These are phyloP conservation scores for Aspergillus bombycis DNA, from an alignment of 2,329 filamentous ascomycete genomes.

Conservation along the genomic window DNA sequence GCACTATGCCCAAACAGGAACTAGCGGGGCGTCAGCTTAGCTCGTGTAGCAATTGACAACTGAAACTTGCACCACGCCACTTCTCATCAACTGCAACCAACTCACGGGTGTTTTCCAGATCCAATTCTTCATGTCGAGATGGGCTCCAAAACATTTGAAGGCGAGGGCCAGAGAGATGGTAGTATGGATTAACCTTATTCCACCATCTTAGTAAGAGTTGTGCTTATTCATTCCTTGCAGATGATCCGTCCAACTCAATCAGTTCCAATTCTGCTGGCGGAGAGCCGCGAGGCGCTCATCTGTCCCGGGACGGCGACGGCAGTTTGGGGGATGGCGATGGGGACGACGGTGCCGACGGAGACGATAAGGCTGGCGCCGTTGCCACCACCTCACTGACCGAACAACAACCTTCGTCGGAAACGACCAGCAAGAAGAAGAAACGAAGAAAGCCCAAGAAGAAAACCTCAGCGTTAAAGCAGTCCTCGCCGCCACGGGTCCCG, in stretches of 20 bases:
- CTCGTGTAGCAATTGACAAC: too few relatives aligned
- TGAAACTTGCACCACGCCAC: too few relatives aligned
- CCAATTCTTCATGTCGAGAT: constrained; percentile 33
- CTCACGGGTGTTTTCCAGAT: background rate
- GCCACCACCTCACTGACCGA: background rate
- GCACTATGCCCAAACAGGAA: too few relatives aligned
- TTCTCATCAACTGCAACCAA: too few relatives aligned
- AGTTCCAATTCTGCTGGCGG: constrained; percentile 37
- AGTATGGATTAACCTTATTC: constrained; percentile 27
- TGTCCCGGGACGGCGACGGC: constrained; percentile 49
- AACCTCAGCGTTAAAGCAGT: constrained; percentile 38
- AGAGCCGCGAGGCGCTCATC: constrained; percentile 47
- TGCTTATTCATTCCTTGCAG: constrained; percentile 16
- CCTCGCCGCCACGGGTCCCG: constrained; percentile 51
- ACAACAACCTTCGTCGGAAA: background rate
- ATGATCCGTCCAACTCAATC: constrained; percentile 27
- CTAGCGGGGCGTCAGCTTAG: too few relatives aligned
- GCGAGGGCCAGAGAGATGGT: constrained; percentile 36
- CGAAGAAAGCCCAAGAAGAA: constrained; percentile 38
- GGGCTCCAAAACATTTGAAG: constrained; percentile 47
- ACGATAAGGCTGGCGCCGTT: background rate
- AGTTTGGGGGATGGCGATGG: constrained; percentile 39
- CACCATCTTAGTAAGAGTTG: background rate
- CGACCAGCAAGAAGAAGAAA: constrained; percentile 34
- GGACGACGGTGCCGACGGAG: constrained; percentile 15